phyloP scores from a whole-genome alignment of 108 stramenopile genomes.

The Pseudonitzschia delicatissima region DNA sequence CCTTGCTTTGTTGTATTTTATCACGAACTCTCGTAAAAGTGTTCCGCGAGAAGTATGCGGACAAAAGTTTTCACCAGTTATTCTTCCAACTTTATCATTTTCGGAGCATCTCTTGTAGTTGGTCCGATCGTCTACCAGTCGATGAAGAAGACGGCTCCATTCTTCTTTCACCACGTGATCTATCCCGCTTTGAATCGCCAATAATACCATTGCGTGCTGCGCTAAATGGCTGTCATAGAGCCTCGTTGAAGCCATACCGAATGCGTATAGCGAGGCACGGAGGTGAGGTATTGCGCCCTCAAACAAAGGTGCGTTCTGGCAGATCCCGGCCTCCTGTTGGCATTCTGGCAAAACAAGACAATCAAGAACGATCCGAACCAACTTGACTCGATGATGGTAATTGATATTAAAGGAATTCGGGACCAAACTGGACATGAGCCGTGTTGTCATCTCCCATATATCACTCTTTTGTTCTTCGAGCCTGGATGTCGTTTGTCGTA shows the following conservation, averaged over 20 bases:
- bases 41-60: slow-evolving; percentile 39
- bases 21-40: slow-evolving; percentile 29
- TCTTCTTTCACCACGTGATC: slow-evolving; percentile 27
- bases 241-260: slow-evolving; percentile 30
- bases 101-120: slow-evolving; percentile 8
- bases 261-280: slow-evolving; percentile 35
- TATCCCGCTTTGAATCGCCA: slow-evolving; percentile 28
- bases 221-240: slow-evolving; percentile 32
- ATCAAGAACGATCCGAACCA: slow-evolving; percentile 37
- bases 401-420: slow-evolving; percentile 38
- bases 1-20: slow-evolving; percentile 28
- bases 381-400: slow-evolving; percentile 39
- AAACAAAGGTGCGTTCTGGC: slow-evolving; percentile 23
- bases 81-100: background rate
- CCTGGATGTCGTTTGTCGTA: slow-evolving; percentile 10
- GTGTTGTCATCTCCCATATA: slow-evolving; percentile 25
- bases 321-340: slow-evolving; percentile 1
- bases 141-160: slow-evolving; percentile 38
- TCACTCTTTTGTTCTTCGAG: slow-evolving; percentile 27
- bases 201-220: slow-evolving; percentile 23
- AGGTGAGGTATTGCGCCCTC: slow-evolving; percentile 45
- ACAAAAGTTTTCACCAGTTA: slow-evolving; percentile 24
- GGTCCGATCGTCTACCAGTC: slow-evolving; percentile 32
- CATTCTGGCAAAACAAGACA: slow-evolving; percentile 24
- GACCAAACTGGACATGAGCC: slow-evolving; percentile 26